Percentiles rank a stretch among this genome's conserved stretches.
Conservation (phyloP, 2,329 filamentous ascomycete species). For the Aspergillus persii region DNA sequence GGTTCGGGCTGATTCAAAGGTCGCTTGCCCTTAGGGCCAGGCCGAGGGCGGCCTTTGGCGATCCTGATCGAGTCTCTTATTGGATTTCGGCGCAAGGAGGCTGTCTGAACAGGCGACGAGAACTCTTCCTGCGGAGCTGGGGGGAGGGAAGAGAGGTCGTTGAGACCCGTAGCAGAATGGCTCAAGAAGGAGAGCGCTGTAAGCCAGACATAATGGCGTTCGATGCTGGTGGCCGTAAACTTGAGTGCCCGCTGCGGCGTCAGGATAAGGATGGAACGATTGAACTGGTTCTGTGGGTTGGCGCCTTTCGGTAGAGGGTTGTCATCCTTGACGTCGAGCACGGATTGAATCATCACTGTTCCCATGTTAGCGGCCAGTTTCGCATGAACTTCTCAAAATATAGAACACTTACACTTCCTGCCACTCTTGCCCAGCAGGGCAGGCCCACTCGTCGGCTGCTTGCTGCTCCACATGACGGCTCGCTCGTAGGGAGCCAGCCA, state of each 20-base stretch:
- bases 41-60: slow-evolving; percentile 68
- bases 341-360: slow-evolving; percentile 88
- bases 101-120: slow-evolving; percentile 43
- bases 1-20: slow-evolving; percentile 33
- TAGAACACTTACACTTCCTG: slow-evolving; percentile 73
- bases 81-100: slow-evolving; percentile 53
- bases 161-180: slow-evolving; percentile 78
- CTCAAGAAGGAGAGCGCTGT: slow-evolving; percentile 93
- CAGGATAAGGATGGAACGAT: slow-evolving; percentile 90
- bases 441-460: slow-evolving; percentile 84
- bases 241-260: slow-evolving; percentile 93
- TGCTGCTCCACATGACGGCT: slow-evolving; percentile 96
- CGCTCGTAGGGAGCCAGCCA: slow-evolving; percentile 97
- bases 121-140: slow-evolving; percentile 48
- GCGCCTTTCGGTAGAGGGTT: slow-evolving; percentile 76
- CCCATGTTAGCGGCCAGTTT: slow-evolving; percentile 6
- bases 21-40: slow-evolving; percentile 40
- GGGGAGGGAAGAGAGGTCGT: slow-evolving; percentile 65
- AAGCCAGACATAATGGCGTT: slow-evolving; percentile 92
- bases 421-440: slow-evolving; percentile 92
- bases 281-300: slow-evolving; percentile 61
- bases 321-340: slow-evolving; percentile 94
- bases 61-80: slow-evolving; percentile 89
- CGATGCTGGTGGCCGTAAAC: slow-evolving; percentile 79
- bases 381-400: slow-evolving; percentile 6